Percentiles rank a stretch among this genome's conserved stretches.
Conservation (phyloP, 2,329 filamentous ascomycete genomes). For the Metarhizium robertsii region DNA sequence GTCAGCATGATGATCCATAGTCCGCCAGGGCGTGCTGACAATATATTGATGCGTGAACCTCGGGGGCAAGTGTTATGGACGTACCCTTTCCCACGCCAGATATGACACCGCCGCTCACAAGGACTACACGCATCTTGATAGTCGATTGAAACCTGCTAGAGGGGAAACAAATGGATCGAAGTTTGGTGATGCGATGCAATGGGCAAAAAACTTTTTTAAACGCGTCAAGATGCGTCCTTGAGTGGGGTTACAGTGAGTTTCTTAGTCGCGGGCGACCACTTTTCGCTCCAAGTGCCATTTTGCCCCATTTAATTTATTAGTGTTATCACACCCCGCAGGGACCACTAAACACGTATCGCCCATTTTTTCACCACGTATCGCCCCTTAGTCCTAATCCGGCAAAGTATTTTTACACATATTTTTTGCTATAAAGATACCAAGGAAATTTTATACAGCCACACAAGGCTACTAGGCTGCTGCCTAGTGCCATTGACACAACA, state of each 20-base stretch:
- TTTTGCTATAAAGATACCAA: too few relatives aligned
- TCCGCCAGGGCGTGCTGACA: background rate
- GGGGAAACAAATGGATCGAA: background rate
- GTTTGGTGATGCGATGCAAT: background rate
- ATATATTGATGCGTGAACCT: background rate
- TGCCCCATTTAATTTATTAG: too few relatives aligned
- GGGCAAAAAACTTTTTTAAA: background rate
- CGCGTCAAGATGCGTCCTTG: background rate
- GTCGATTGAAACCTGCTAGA: background rate
- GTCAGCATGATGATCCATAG: background rate
- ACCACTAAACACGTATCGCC: too few relatives aligned
- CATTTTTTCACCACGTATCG: too few relatives aligned
- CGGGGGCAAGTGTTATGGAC: background rate
- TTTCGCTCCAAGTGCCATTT: too few relatives aligned
- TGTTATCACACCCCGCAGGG: too few relatives aligned
- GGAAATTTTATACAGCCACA: too few relatives aligned
- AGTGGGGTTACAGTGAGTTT: background rate
- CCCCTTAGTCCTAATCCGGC: too few relatives aligned
- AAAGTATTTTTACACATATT: too few relatives aligned
- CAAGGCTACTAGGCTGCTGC: too few relatives aligned
- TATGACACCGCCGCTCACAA: slow-evolving; percentile 36
- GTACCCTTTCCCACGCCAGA: slow-evolving; percentile 52
- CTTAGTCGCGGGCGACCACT: too few relatives aligned
- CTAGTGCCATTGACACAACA: too few relatives aligned
- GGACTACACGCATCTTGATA: slow-evolving; percentile 18